Conservation (phyloP, 202 grass and related monocot genomes). For the Digitaria exilis region DNA sequence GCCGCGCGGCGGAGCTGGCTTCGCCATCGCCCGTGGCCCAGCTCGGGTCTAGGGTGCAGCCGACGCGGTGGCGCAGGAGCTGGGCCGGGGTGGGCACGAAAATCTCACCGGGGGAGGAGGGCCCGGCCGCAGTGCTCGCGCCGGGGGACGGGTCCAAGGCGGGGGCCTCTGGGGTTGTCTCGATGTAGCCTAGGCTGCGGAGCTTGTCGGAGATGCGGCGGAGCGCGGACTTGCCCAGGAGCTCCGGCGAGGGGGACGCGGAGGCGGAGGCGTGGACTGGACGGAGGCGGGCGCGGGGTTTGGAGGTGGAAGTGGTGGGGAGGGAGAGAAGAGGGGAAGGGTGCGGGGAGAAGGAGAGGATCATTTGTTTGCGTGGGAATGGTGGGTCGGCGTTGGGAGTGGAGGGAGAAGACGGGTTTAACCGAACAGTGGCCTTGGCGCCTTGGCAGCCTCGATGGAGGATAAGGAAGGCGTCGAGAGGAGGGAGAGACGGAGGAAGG, state of each 20-base stretch:
- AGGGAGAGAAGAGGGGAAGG: slow-evolving; percentile 29
- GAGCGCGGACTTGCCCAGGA: slow-evolving; percentile 72
- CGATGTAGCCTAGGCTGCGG: slow-evolving; percentile 71
- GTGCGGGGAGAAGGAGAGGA: slow-evolving; percentile 40
- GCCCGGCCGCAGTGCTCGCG: background rate
- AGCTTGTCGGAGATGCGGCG: slow-evolving; percentile 92
- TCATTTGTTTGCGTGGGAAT: slow-evolving; percentile 53
- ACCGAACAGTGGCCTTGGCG: background rate
- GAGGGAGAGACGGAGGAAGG: background rate
- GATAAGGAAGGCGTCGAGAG: slow-evolving; percentile 38
- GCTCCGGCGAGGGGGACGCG: slow-evolving; percentile 44
- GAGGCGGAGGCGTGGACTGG: slow-evolving; percentile 18
- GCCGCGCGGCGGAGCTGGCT: slow-evolving; percentile 1
- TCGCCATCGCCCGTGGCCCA: slow-evolving; percentile 59
- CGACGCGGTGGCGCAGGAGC: slow-evolving; percentile 62
- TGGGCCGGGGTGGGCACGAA: slow-evolving; percentile 71
- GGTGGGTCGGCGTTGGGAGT: background rate
- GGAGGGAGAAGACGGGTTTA: slow-evolving; percentile 38
- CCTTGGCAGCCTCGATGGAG: background rate
- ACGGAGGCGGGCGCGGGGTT: background rate
- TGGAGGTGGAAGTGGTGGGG: slow-evolving; percentile 10
- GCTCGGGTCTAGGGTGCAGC: slow-evolving; percentile 73
- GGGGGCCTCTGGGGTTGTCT: slow-evolving; percentile 12
- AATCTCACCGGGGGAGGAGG: slow-evolving; percentile 65
- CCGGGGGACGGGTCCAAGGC: background rate